Evolutionary conservation across 2,329 filamentous ascomycete genomes (phyloP), one percentile per base, ranked within the genome.

Genomic region (Microsporum ferrugineum): DNA sequence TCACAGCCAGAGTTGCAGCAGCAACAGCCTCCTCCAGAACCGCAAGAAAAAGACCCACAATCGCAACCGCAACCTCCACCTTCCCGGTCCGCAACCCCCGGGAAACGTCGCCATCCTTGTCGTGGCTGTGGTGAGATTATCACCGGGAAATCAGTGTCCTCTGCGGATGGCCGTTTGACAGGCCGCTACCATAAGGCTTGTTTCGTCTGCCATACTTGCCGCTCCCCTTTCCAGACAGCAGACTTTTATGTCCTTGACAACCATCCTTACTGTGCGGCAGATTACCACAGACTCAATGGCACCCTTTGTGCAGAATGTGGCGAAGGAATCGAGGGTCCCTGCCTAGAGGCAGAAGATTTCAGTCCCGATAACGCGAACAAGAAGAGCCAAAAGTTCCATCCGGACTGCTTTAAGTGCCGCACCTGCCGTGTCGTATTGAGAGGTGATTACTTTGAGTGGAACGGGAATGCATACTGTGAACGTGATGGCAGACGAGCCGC

Each of bases 181-280:
- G 94, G 94, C 7, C 87, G 91, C 65, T 99, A 96, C 73, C 94
- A 99, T 79, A 95, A 95, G 73, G 83, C 87, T 3, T 99, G 92
- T 73, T 97, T 99, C 71, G 88, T 92, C 8, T 99, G 94, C 79
- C 83, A 84, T 3, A 91, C 88, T 1, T 99, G 94, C 77, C 79
- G 80, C 8, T 81, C 85, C 60, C 87, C 91, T 0, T 99, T 97
- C 70, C 79, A 85, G 23, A 95, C 91, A 0, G 83, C 89, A 1
- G 91, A 94, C 62, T 97, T 97, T 68, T 99, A 99, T 71, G 91
- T 99, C 8, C 83, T 91, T 63, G 77, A 88, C 65, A 90, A 99
- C 74, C 81, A 84, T 62, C 94, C 94, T 0, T 96, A 92, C 75
- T 97, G 94, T 74, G 87, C 90, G 66, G 85, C 86, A 57, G 91